phyloP scores from a whole-genome alignment of 1,284 basidiomycete species.

The Heterobasidion parviporum region DNA sequence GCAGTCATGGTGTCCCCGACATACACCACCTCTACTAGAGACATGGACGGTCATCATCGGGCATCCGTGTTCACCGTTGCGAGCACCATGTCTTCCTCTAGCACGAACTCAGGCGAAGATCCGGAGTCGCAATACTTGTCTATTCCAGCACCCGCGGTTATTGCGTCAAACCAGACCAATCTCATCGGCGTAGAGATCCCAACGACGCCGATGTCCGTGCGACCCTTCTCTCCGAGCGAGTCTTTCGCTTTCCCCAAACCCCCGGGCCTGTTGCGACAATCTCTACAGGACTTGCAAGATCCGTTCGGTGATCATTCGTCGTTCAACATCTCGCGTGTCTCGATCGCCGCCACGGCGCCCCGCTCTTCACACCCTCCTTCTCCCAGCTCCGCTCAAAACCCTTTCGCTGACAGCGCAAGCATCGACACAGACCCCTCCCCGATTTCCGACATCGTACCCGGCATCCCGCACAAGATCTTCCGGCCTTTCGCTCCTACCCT shows the following conservation, averaged over 20 bases:
- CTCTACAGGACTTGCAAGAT: not conserved
- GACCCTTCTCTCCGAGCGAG: constrained; percentile 57
- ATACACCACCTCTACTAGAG: constrained; percentile 22
- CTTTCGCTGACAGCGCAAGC: not conserved
- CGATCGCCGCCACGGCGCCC: not conserved
- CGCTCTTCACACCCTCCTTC: not conserved
- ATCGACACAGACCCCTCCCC: not conserved
- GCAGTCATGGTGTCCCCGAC: constrained; percentile 21
- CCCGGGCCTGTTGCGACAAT: constrained; percentile 20
- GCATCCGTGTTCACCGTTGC: constrained; percentile 15
- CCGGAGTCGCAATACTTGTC: constrained; percentile 29
- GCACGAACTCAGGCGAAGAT: not conserved
- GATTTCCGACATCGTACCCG: constrained; percentile 16
- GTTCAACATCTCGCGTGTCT: not conserved
- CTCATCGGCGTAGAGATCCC: too few species aligned
- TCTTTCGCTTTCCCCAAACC: constrained; percentile 60
- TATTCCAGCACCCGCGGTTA: constrained; percentile 17
- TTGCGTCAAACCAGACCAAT: not conserved
- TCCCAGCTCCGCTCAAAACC: not conserved
- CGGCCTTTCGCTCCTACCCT: constrained; percentile 51
- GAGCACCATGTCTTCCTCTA: constrained; percentile 1
- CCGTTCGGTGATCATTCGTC: constrained; percentile 8
- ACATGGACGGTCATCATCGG: constrained; percentile 12
- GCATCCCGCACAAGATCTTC: constrained; percentile 35
- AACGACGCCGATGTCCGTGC: constrained; percentile 46